These are phyloP conservation scores for Ascochyta pisi DNA, from an alignment of 2,329 filamentous ascomycete genomes.

Conservation along the genomic window DNA sequence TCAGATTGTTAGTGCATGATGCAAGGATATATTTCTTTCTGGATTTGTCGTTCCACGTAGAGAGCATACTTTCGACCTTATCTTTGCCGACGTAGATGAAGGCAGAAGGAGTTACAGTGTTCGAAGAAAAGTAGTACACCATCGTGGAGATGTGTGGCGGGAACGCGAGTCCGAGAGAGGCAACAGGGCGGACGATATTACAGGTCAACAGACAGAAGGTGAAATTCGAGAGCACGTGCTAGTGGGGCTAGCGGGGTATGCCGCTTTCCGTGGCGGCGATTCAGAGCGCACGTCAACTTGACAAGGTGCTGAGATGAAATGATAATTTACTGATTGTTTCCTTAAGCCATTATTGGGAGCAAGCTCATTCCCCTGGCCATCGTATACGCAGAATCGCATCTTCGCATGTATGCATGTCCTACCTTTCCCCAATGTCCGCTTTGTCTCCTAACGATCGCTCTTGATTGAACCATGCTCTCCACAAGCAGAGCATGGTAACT, in stretches of 20 bases:
- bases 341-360: no score
- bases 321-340: no score
- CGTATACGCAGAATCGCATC: no score
- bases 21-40: neutral
- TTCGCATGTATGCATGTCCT: no score
- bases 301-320: no score
- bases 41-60: neutral
- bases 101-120: constrained; percentile 78
- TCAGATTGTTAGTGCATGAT: no score
- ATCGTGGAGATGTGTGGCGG: constrained; percentile 56
- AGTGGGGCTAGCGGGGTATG: constrained; percentile 37
- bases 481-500: no score
- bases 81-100: constrained; percentile 98
- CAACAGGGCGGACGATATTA: constrained; percentile 9
- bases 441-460: neutral
- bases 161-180: constrained; percentile 3
- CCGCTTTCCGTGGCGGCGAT: neutral
- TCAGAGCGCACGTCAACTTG: no score
- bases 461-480: no score
- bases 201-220: constrained; percentile 15
- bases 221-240: constrained; percentile 38
- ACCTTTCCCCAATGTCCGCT: neutral
- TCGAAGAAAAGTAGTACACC: constrained; percentile 97
- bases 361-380: no score
- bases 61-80: constrained; percentile 89